Percentiles rank a stretch among this genome's conserved stretches.
Conservation (phyloP, 1,284 basidiomycete genomes). For the Tilletia indica region DNA sequence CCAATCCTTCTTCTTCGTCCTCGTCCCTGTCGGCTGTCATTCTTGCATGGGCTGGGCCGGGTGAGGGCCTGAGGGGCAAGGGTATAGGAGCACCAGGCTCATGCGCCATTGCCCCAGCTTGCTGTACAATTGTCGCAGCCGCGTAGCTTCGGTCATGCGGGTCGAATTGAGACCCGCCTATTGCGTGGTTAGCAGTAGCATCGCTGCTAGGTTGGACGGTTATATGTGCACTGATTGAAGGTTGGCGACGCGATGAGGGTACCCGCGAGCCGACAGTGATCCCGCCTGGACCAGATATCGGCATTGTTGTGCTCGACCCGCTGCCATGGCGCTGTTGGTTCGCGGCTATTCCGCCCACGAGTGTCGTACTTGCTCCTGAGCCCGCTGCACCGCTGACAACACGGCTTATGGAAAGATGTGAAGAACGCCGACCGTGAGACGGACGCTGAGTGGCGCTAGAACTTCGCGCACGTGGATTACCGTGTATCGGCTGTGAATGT, state of each 20-base stretch:
- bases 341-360: neutral
- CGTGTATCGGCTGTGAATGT: neutral
- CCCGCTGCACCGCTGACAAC: neutral
- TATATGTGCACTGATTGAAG: neutral
- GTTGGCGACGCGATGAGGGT: neutral
- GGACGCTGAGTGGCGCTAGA: constrained; percentile 4
- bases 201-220: neutral
- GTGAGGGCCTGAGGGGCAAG: constrained; percentile 17
- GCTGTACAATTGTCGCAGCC: neutral
- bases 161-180: constrained; percentile 5
- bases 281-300: neutral
- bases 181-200: too few relatives aligned
- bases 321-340: neutral
- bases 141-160: neutral
- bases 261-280: neutral
- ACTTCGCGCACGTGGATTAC: neutral
- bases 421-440: neutral
- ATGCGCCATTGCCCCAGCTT: constrained; percentile 7
- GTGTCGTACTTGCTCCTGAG: neutral
- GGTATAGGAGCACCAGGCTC: constrained; percentile 14
- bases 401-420: constrained; percentile 2
- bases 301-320: neutral
- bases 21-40: constrained; percentile 3
- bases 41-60: neutral
- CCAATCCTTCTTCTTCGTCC: constrained; percentile 22